Percentiles rank a stretch among this genome's conserved stretches.
These are phyloP conservation scores for Angophora floribunda DNA, from an alignment of 345 rosid genomes.

Conservation along the genomic window DNA sequence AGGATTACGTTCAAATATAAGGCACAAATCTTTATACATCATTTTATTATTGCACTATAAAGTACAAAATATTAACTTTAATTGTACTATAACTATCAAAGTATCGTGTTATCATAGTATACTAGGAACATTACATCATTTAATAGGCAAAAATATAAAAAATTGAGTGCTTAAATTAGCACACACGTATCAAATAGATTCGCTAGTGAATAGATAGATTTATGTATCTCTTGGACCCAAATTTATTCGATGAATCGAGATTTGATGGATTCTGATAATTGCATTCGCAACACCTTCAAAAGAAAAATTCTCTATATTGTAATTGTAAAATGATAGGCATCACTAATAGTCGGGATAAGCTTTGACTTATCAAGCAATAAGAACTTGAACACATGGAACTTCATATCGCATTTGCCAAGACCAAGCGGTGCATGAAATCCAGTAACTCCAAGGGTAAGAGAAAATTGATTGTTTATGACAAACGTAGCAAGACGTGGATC, in stretches of 20 bases:
- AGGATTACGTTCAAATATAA: background rate
- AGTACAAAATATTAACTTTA: background rate
- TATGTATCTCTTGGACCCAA: background rate
- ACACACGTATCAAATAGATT: background rate
- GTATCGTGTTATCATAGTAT: background rate
- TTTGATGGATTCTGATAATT: background rate
- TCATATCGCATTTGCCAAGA: background rate
- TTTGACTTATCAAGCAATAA: background rate
- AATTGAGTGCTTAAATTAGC: background rate
- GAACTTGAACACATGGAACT: background rate
- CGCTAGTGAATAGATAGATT: background rate
- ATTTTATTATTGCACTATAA: background rate
- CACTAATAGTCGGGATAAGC: background rate
- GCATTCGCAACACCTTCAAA: background rate
- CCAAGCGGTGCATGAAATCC: background rate
- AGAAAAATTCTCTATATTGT: background rate
- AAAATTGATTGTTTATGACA: background rate
- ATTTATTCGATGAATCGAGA: background rate
- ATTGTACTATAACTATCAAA: background rate
- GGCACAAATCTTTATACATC: background rate
- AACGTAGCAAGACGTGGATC: background rate
- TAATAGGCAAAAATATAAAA: background rate
- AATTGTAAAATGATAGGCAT: background rate
- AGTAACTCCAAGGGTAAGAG: background rate
- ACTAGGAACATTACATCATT: background rate